Conservation (phyloP, 2,329 filamentous ascomycete genomes). For the Aspergillus sp. region DNA sequence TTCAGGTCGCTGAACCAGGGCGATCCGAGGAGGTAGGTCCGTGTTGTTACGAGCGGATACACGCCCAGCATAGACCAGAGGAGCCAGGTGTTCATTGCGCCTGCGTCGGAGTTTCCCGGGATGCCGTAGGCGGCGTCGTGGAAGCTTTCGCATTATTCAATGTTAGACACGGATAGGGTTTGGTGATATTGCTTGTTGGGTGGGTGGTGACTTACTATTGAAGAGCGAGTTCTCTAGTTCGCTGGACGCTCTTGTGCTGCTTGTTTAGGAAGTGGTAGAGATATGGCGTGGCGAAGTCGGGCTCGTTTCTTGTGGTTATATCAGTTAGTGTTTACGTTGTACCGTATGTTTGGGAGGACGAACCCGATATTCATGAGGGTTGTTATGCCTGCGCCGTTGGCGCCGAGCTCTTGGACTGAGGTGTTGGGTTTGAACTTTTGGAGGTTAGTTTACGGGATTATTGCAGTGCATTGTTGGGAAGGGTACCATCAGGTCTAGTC, state of each 20-base stretch:
- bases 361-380: conserved; percentile 59
- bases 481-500: conserved; percentile 57
- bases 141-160: too few species aligned
- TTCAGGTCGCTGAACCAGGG: conserved; percentile 46
- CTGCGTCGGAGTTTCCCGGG: conserved; percentile 69
- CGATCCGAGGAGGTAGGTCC: conserved; percentile 48
- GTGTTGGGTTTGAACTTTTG: conserved; percentile 45
- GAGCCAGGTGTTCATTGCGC: conserved; percentile 52
- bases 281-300: conserved; percentile 66
- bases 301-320: conserved; percentile 56
- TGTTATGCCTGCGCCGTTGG: conserved; percentile 34
- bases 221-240: conserved; percentile 59
- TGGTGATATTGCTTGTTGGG: too few species aligned
- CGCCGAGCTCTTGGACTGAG: conserved; percentile 29
- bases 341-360: neutral
- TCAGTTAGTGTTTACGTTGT: neutral
- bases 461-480: neutral
- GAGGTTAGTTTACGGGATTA: neutral
- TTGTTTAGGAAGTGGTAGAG: conserved; percentile 68
- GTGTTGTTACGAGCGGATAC: conserved; percentile 50
- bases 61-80: conserved; percentile 53
- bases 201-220: conserved; percentile 39
- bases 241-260: conserved; percentile 62
- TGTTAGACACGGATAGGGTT: too few species aligned
- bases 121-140: conserved; percentile 56